phyloP scores from a whole-genome alignment of 1,284 basidiomycete species.

The Exobasidium cylindrosporum region DNA sequence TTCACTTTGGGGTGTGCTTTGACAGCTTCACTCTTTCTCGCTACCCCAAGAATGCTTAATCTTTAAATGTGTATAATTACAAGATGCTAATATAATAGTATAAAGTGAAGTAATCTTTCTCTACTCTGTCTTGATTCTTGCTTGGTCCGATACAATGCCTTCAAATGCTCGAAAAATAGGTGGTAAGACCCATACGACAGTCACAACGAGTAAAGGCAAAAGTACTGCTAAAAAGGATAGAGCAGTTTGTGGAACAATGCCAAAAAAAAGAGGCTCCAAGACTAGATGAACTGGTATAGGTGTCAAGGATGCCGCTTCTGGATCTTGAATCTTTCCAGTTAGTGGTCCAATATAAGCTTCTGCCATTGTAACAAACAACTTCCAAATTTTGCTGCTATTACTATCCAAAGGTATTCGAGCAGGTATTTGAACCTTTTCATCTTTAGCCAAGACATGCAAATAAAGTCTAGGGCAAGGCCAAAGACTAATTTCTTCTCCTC shows the following conservation, averaged over 20 bases:
- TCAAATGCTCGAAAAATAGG: neutral
- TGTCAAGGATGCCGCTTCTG: neutral
- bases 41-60: neutral
- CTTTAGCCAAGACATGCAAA: neutral
- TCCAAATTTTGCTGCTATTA: neutral
- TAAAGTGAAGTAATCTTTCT: too few relatives aligned
- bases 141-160: neutral
- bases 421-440: neutral
- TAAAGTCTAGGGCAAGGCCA: slow-evolving; percentile 11
- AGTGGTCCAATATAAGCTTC: slow-evolving; percentile 7
- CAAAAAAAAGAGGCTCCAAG: slow-evolving; percentile 2
- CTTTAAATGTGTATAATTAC: neutral
- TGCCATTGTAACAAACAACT: neutral
- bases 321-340: neutral
- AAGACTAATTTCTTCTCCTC: neutral
- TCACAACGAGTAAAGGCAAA: neutral
- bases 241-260: neutral
- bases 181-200: neutral
- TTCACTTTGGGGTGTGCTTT: slow-evolving; percentile 1
- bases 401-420: neutral
- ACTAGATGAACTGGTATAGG: slow-evolving; percentile 6
- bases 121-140: neutral
- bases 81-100: neutral
- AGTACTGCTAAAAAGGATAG: neutral
- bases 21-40: slow-evolving; percentile 3